Percentiles rank a stretch among this genome's conserved stretches.
Evolutionary conservation across 1,284 basidiomycete genomes (phyloP).

Genomic region (Anthracocystis setariae): DNA sequence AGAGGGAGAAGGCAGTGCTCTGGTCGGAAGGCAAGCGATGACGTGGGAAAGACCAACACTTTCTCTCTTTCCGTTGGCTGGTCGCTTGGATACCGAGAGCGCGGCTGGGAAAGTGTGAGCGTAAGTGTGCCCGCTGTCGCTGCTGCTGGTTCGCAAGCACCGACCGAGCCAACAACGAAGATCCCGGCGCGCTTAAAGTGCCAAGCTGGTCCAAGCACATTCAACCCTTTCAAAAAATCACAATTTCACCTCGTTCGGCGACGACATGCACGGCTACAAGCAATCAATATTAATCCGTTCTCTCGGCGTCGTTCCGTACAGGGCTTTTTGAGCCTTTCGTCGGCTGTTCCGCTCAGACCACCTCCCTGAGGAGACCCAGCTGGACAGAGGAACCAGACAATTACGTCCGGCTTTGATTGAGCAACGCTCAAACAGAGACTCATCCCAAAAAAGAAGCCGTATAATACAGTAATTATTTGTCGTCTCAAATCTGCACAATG

Average conservation of each 20-base stretch:
- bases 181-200: constrained; percentile 13
- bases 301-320: constrained; percentile 1
- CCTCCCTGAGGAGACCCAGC: too few species aligned
- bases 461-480: too few species aligned
- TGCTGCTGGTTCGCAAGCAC: constrained; percentile 1
- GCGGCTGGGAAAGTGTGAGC: too few species aligned
- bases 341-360: too few species aligned
- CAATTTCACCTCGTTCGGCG: not conserved
- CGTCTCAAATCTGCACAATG: too few species aligned
- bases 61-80: not conserved
- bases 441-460: too few species aligned
- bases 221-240: not conserved
- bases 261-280: too few species aligned
- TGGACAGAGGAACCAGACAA: too few species aligned
- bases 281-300: not conserved
- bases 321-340: not conserved
- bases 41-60: constrained; percentile 13
- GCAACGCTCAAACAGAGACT: too few species aligned
- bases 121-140: not conserved
- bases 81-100: constrained; percentile 6
- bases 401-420: too few species aligned
- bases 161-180: constrained; percentile 1
- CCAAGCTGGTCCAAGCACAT: constrained; percentile 19
- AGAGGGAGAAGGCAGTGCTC: not conserved
- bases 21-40: constrained; percentile 4